These are phyloP conservation scores for Carnegiea gigantea DNA, from an alignment of 179 eudicot species.

Conservation along the genomic window DNA sequence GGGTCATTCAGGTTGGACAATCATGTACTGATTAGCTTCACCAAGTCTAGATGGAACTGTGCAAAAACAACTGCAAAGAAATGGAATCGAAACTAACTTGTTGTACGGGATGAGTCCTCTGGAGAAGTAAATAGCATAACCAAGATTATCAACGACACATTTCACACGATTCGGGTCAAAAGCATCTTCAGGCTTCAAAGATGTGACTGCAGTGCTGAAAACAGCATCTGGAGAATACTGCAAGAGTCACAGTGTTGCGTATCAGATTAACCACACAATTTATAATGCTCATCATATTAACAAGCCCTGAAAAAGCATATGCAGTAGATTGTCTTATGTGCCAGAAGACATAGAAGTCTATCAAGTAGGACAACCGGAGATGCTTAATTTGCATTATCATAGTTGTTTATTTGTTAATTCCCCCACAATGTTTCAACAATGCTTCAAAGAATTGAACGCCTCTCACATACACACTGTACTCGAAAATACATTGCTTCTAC, in stretches of 20 bases:
- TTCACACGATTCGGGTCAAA: slow-evolving; percentile 92
- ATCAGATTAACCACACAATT: neutral
- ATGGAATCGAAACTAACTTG: slow-evolving; percentile 50
- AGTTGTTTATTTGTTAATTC: neutral
- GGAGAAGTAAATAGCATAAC: slow-evolving; percentile 91
- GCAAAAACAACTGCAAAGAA: neutral
- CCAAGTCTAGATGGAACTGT: neutral
- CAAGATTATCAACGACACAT: slow-evolving; percentile 81
- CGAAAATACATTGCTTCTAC: neutral
- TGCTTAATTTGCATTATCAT: neutral
- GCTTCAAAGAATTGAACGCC: neutral
- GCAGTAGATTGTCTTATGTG: slow-evolving; percentile 5
- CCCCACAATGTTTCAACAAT: neutral
- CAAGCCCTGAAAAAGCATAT: slow-evolving; percentile 9
- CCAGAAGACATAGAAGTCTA: neutral
- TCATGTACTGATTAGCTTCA: neutral
- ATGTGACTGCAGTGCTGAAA: slow-evolving; percentile 92
- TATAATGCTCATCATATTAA: neutral
- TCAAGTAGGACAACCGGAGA: neutral
- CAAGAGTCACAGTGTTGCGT: slow-evolving; percentile 18
- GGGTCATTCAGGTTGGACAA: neutral
- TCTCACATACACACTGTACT: neutral
- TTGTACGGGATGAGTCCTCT: slow-evolving; percentile 89
- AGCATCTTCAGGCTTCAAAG: slow-evolving; percentile 85
- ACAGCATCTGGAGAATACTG: slow-evolving; percentile 94